Conservation (phyloP, 352 stramenopile genomes). For the Pythium rhizo-oryzae region DNA sequence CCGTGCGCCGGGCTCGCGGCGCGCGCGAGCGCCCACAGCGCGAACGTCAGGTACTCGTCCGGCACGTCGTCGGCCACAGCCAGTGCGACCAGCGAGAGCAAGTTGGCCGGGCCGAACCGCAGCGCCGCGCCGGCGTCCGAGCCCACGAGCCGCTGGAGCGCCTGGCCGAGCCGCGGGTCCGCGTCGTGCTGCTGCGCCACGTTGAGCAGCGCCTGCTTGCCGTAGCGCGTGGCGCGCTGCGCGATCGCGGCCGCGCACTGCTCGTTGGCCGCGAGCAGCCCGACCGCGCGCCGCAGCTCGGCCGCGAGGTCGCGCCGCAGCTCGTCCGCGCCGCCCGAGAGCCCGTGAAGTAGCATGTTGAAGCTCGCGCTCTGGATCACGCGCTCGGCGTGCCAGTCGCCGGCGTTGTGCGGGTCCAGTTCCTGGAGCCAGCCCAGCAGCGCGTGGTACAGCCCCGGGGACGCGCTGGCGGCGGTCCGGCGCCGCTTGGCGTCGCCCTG, state of each 20-base stretch:
- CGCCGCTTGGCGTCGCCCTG: conserved; percentile 11
- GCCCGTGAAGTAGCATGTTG: conserved; percentile 57
- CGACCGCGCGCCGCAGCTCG: conserved; percentile 53
- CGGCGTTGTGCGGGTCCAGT: conserved; percentile 29
- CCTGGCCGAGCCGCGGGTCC: conserved; percentile 57
- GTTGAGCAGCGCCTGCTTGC: conserved; percentile 70
- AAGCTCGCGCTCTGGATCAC: conserved; percentile 68
- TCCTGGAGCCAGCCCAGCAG: conserved; percentile 54
- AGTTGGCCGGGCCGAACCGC: conserved; percentile 65
- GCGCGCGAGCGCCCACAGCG: conserved; percentile 54
- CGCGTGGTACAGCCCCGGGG: conserved; percentile 39
- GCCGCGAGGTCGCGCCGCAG: conserved; percentile 44
- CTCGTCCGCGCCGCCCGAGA: conserved; percentile 41
- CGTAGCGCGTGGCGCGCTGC: conserved; percentile 63
- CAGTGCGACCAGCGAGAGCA: conserved; percentile 66
- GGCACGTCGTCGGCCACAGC: conserved; percentile 58
- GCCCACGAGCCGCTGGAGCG: conserved; percentile 52
- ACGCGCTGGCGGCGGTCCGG: not conserved
- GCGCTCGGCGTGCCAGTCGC: conserved; percentile 44
- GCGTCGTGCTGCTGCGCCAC: conserved; percentile 52
- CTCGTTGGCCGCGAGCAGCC: conserved; percentile 49
- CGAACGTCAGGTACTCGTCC: conserved; percentile 68
- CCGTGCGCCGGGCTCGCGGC: conserved; percentile 1
- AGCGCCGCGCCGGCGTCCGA: conserved; percentile 42
- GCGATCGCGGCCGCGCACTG: conserved; percentile 62